Percentiles rank a stretch among this genome's conserved stretches.
Conservation (phyloP, 2,329 filamentous ascomycete species). For the Incumbomyces lentus region DNA sequence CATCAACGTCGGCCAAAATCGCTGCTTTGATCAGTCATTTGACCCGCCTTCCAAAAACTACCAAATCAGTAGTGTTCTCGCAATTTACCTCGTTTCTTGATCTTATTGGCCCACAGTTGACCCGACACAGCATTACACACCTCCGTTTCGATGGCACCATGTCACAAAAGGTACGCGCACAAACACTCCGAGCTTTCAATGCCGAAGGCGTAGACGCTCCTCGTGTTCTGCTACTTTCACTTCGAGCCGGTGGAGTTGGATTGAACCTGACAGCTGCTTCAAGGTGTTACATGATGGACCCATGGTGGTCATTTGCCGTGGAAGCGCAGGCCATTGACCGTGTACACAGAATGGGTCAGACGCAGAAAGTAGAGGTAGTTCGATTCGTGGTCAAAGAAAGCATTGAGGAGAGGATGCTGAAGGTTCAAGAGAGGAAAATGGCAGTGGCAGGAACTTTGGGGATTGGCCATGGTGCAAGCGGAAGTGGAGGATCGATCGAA, state of each 20-base stretch:
- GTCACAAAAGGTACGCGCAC: conserved; percentile 71
- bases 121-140: conserved; percentile 60
- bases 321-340: conserved; percentile 97
- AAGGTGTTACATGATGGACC: conserved; percentile 97
- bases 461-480: conserved; percentile 80
- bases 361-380: conserved; percentile 71
- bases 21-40: conserved; percentile 67
- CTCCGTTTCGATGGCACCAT: conserved; percentile 89
- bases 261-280: conserved; percentile 84
- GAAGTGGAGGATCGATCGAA: conserved; percentile 79
- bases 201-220: conserved; percentile 25
- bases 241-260: conserved; percentile 86
- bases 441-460: conserved; percentile 81
- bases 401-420: conserved; percentile 91
- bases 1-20: conserved; percentile 68
- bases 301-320: conserved; percentile 97
- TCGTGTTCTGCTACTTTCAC: conserved; percentile 64
- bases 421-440: conserved; percentile 85
- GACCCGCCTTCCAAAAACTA: conserved; percentile 55
- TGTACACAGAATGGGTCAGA: conserved; percentile 93
- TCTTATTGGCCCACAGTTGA: conserved; percentile 74
- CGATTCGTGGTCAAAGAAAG: conserved; percentile 83
- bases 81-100: conserved; percentile 96
- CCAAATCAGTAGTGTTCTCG: conserved; percentile 88
- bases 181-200: conserved; percentile 65